These are phyloP conservation scores for Amanita phalloides DNA, from an alignment of 768 basidiomycete species.

Conservation along the genomic window DNA sequence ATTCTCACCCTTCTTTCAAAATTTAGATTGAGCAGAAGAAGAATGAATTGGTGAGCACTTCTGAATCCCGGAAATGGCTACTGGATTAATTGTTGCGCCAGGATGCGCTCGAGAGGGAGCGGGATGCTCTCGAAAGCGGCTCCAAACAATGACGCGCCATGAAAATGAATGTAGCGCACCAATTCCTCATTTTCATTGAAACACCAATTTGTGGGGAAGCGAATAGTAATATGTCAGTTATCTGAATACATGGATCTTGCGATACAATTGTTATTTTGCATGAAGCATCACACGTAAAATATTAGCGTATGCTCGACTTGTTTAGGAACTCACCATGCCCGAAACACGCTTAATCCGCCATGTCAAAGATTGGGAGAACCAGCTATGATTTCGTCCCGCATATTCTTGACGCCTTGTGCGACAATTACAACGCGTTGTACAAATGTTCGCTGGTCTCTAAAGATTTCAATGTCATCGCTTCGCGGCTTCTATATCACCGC, in stretches of 20 bases:
- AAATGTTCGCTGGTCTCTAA: constrained; percentile 33
- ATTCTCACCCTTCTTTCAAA: background rate
- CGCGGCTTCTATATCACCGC: constrained; percentile 31
- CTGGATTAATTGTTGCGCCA: constrained; percentile 2
- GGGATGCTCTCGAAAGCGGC: constrained; percentile 10
- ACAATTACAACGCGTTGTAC: constrained; percentile 25
- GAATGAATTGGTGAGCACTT: constrained; percentile 15
- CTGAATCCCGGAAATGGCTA: background rate
- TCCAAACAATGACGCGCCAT: background rate
- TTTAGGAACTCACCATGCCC: background rate
- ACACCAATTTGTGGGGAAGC: background rate
- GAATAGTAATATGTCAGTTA: background rate
- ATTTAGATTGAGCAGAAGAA: constrained; percentile 20
- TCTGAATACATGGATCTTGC: background rate
- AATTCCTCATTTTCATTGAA: background rate
- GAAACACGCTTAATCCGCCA: background rate
- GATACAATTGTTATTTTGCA: background rate
- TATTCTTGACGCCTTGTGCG: background rate
- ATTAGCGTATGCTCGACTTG: background rate
- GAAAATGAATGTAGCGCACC: background rate
- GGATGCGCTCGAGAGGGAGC: constrained; percentile 14
- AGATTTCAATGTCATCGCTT: constrained; percentile 33
- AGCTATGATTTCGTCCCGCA: background rate
- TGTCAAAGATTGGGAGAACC: background rate
- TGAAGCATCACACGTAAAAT: background rate